Base-by-base conservation (phyloP, 345 rosid species). In the Salix caprea region DNA sequence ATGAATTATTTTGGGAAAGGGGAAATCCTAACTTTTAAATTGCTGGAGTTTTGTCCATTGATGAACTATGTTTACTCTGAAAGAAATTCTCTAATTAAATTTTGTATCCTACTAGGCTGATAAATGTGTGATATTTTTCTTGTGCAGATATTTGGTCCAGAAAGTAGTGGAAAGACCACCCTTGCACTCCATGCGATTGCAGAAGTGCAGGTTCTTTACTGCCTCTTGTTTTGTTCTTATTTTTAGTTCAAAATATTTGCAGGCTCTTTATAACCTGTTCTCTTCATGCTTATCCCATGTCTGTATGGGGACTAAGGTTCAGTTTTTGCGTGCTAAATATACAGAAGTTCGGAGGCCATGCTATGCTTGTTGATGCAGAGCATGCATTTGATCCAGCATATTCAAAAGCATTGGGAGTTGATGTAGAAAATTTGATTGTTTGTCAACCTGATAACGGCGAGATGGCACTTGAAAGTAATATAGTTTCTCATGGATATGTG, bases 311-410 rank as follows among this genome's bases (percentile, higher is more conserved):
- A 58, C 61, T 56, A 5, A 23, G 69, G 32, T 77, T 68, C 70
- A 18, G 39, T 54, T 52, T 76, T 82, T 79, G 48, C 76, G 32
- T 82, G 36, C 34, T 81, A 28, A 66, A 70, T 70, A 9, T 86
- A 82, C 97, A 95, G 99, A 95, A 87, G 78, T 85, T 87, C 73
- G 99, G 99, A 72, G 97, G 99, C 85, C 91, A 91, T 80, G 97
- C 99, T 21, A 95, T 92, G 97, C 99, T 92, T 83, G 97, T 95
- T 82, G 97, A 92, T 84, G 99, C 99, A 68, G 99, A 95, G 86
- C 99, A 95, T 78, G 99, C 99, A 79, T 95, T 95, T 87, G 99
- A 95, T 86, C 97, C 97, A 54, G 77, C 98, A 37, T 94, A 94
- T 85, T 94, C 98, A 69, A 94, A 91, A 86, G 91, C 99, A 71